A percentile compares a stretch with the other conserved stretches of the same genome.
Evolutionary conservation across 345 rosid species (phyloP).

Genomic region (Orychophragmus violaceus): DNA sequence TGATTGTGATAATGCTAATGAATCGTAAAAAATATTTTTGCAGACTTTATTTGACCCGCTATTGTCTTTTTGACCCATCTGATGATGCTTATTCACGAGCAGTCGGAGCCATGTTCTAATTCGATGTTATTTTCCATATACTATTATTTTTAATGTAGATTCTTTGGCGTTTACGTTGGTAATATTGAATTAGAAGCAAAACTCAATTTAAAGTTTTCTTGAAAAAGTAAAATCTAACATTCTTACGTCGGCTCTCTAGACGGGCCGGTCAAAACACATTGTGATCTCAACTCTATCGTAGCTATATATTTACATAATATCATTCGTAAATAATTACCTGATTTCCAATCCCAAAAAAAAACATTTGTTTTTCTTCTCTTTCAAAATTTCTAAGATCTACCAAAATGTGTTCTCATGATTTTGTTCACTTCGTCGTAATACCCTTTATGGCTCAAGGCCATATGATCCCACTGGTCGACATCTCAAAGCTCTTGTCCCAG

Average conservation of each 20-base stretch:
- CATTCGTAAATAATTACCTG: neutral
- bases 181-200: neutral
- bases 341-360: neutral
- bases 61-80: too few species aligned
- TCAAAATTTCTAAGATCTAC: neutral
- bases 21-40: neutral
- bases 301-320: neutral
- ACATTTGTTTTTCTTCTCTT: neutral
- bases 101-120: too few species aligned
- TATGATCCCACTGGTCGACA: conserved; percentile 42
- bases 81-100: too few species aligned
- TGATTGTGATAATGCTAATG: neutral
- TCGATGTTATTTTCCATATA: too few species aligned
- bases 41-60: neutral
- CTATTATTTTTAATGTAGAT: too few species aligned
- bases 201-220: neutral
- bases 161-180: too few species aligned
- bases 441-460: conserved; percentile 45
- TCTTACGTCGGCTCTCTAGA: neutral
- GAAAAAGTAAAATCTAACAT: neutral
- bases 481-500: conserved; percentile 34
- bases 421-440: conserved; percentile 37
- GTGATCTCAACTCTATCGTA: neutral
- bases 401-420: conserved; percentile 12
- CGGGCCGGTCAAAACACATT: neutral